A percentile compares a stretch with the other conserved stretches of the same genome.
Evolutionary conservation across 208 protist species (phyloP).

Genomic region (Crithidia fasciculata): DNA sequence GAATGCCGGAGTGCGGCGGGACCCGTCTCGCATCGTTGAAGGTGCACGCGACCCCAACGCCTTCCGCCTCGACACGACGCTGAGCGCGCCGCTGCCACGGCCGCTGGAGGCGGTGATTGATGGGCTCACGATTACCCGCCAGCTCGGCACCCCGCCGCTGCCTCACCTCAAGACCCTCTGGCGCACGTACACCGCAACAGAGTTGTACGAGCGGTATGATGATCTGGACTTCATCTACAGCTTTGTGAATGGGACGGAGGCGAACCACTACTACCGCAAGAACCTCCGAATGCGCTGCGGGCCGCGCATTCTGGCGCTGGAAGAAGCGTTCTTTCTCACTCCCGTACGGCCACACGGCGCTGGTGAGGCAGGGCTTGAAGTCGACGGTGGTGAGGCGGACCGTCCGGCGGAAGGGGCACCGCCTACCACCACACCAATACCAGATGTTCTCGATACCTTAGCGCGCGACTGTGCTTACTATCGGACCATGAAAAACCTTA

Average conservation of each 20-base stretch:
- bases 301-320: not conserved
- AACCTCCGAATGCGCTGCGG: conserved; percentile 9
- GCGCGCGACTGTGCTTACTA: not conserved
- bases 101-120: conserved; percentile 18
- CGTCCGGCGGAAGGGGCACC: no score
- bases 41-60: conserved; percentile 14
- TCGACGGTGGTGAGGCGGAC: no score
- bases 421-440: no score
- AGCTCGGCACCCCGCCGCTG: conserved; percentile 17
- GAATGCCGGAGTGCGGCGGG: not conserved
- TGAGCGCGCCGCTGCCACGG: not conserved
- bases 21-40: not conserved
- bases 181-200: conserved; percentile 33
- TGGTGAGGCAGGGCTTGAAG: not conserved
- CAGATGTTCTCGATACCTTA: not conserved
- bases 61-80: not conserved
- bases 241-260: conserved; percentile 95
- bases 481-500: not conserved
- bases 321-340: conserved; percentile 1
- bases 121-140: not conserved
- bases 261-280: conserved; percentile 54
- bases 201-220: conserved; percentile 31
- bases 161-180: conserved; percentile 25
- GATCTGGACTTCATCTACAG: conserved; percentile 94
- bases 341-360: not conserved